Conservation (phyloP, 2,329 filamentous ascomycete genomes). For the Paecilomyces formosus region DNA sequence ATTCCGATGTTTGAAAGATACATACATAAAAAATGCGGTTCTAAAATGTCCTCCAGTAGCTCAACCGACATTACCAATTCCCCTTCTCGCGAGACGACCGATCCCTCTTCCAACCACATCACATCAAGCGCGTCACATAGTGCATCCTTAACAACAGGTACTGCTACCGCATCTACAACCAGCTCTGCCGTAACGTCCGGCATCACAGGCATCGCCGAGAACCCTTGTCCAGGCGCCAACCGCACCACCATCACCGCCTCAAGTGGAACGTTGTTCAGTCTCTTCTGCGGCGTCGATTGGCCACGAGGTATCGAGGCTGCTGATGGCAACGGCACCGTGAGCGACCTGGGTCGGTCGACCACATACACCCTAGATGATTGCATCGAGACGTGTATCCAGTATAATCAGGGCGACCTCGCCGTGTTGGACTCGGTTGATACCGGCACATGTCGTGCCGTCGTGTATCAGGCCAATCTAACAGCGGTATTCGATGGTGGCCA, state of each 20-base stretch:
- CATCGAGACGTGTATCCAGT: neutral
- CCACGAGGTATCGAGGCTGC: neutral
- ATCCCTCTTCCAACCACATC: too few relatives aligned
- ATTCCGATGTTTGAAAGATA: too few relatives aligned
- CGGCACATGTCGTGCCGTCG: too few relatives aligned
- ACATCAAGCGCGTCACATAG: too few relatives aligned
- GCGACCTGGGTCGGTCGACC: neutral
- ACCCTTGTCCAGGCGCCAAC: conserved; percentile 1
- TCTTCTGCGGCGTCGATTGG: conserved; percentile 2
- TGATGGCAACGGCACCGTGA: neutral
- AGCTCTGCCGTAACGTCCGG: neutral
- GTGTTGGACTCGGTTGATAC: too few relatives aligned
- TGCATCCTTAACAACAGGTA: too few relatives aligned
- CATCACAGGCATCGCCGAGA: neutral
- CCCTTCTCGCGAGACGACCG: too few relatives aligned
- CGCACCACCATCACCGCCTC: neutral
- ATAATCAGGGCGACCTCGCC: neutral
- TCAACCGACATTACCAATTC: too few relatives aligned
- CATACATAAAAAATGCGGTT: too few relatives aligned
- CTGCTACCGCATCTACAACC: neutral
- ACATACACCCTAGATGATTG: neutral
- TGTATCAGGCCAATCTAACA: too few relatives aligned
- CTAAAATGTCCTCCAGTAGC: too few relatives aligned
- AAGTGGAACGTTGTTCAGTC: neutral
- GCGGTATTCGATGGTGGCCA: too few relatives aligned